Evolutionary conservation across 345 rosid species (phyloP), one percentile per base, ranked within the genome.

Genomic region (Bruguiera gymnorhiza): DNA sequence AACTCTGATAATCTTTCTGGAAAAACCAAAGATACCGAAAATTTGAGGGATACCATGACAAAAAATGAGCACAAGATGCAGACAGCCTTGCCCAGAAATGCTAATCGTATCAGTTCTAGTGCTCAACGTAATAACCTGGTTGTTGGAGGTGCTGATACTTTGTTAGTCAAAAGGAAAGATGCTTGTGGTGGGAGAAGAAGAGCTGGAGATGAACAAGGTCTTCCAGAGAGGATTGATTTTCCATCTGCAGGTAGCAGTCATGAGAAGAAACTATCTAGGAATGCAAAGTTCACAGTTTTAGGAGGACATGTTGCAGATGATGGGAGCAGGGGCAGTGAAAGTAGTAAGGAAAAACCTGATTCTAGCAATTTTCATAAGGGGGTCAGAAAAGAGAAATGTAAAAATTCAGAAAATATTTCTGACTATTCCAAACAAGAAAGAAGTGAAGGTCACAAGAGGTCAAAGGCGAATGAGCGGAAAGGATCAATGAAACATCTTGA

Each of bases 401-500:
- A 36, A 30, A 67, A 59, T 23, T 34, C 74, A 37, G 73, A 54
- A 24, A 67, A 70, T 48, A 46, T 8, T 51, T 59, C 29, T 61
- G 66, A 66, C 37, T 6, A 6, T 61, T 65, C 72, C 2, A 74
- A 76, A 72, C 19, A 43, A 63, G 79, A 81, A 72, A 36, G 50
- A 9, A 75, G 72, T 78, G 60, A 59, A 37, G 59, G 55, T 15
- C 60, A 32, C 55, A 63, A 73, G 39, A 70, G 66, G 50, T 32
- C 37, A 66, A 76, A 74, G 59, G 46, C 57, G 48, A n/a, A 52
- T 43, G 43, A 24, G 63, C 39, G 70, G 10, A 81, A 83, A 75
- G 80, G 78, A 71, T 50, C 65, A 29, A 83, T 70, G 73, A 78
- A 76, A 76, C 77, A 76, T 73, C 73, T 73, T 72, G 81, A 70